Evolutionary conservation across 208 protist species (phyloP).

Genomic region (Acanthamoeba triangularis): DNA sequence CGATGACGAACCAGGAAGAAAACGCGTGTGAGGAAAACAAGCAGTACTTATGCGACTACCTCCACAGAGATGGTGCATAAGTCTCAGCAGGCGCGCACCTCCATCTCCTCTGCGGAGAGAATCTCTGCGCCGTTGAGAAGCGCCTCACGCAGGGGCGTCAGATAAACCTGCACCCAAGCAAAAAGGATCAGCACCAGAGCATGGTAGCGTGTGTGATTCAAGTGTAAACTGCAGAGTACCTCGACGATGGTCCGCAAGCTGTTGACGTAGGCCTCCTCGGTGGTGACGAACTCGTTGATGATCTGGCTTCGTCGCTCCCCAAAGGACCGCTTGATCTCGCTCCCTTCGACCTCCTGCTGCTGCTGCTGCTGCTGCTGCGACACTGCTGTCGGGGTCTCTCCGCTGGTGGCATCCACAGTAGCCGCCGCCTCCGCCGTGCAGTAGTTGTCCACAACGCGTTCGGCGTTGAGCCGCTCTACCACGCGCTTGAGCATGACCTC

Average conservation of each 20-base stretch:
- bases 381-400: neutral
- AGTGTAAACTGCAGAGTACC: neutral
- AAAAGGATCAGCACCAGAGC: neutral
- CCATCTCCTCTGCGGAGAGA: neutral
- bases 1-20: neutral
- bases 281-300: conserved; percentile 42
- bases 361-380: neutral
- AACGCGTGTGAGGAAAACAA: neutral
- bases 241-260: neutral
- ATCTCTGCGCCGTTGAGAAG: neutral
- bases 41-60: too few species aligned
- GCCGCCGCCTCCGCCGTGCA: neutral
- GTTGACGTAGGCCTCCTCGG: conserved; percentile 21
- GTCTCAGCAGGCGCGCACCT: neutral
- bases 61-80: too few species aligned
- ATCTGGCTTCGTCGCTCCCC: neutral
- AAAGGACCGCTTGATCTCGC: neutral
- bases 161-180: neutral
- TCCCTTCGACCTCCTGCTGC: neutral
- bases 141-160: conserved; percentile 7
- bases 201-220: neutral
- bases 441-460: neutral
- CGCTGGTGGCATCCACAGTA: neutral
- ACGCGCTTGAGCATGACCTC: conserved; percentile 15
- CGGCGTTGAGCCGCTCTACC: neutral